Base-by-base conservation (phyloP, 805 yeast genomes). In the Candida stauntonica region DNA sequence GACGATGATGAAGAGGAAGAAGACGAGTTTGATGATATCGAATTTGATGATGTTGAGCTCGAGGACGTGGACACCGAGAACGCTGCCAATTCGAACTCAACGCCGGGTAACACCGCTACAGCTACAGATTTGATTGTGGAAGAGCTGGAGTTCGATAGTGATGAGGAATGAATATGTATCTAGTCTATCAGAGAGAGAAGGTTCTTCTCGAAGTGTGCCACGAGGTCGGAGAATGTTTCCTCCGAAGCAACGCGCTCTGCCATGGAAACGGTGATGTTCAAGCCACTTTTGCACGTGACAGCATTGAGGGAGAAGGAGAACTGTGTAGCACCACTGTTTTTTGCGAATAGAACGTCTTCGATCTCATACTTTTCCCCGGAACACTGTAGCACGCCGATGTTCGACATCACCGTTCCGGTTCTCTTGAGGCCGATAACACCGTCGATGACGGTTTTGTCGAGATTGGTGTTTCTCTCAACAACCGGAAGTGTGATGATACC, bases 21-120 rank as follows among this genome's bases (percentile, higher is more conserved):
- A 40, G 52, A 54, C 35, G 38, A 51, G 58, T 60, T 33, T 65
- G 87, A 51, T 87, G 95, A 1, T 67, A 35, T 34, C 17, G 69
- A 3, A 70, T 85, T 36, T 94, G 96, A 15, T 60, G 72, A 36
- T 76, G 74, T 58, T 29, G 79, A 77, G 7, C 81, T 91, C 7
- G 58, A 54, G 17, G 60, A 57, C 12, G 54, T 57, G 12, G 64
- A 57, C n/a, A 15, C 36, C 17, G 39, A 35, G 12, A 37, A 39
- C 26, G 33, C 32, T 1, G 9, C 33, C 14, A 36, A 34, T 12
- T 26, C 33, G 26, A 26, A 31, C 7, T 27, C 19, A 11, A 18
- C 30, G 26, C 35, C 26, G 9, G 34, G 23, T 15, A 31, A 30
- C 24, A 21, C 24, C 24, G 11, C 24, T 7, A 21, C 24, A 7